A percentile compares a stretch with the other conserved stretches of the same genome.
These are phyloP conservation scores for Lasiodiplodia theobromae DNA, from an alignment of 2,329 filamentous ascomycete species.

Conservation along the genomic window DNA sequence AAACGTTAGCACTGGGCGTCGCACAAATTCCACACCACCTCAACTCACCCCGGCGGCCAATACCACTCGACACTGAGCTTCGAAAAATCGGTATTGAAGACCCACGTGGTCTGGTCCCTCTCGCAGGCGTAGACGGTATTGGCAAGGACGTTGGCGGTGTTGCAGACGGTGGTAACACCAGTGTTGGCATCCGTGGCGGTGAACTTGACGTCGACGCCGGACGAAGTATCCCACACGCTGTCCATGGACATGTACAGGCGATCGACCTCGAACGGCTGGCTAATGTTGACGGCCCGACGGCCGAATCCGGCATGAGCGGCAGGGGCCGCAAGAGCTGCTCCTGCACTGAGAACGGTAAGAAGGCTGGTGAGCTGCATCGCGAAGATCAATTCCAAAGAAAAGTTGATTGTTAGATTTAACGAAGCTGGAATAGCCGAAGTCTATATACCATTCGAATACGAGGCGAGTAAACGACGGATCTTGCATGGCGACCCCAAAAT, in stretches of 20 bases:
- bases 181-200: not conserved
- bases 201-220: conserved; percentile 1
- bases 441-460: conserved; percentile 7
- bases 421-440: not conserved
- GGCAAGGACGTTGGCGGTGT: not conserved
- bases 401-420: not conserved
- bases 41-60: conserved; percentile 1
- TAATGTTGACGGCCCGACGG: not conserved
- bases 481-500: not conserved
- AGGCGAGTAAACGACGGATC: not conserved
- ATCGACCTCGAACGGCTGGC: not conserved
- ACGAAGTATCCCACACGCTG: not conserved
- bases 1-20: not conserved
- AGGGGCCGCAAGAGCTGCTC: not conserved
- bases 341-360: not conserved
- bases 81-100: not conserved
- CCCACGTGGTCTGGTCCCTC: not conserved
- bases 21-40: not conserved
- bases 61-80: conserved; percentile 5
- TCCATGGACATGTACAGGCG: conserved; percentile 8
- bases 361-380: conserved; percentile 1
- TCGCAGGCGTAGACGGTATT: conserved; percentile 7
- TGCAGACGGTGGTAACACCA: not conserved
- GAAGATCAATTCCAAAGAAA: not conserved
- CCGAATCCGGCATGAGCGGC: not conserved